Conservation (phyloP, 371 early-diverging fungal species). For the Mucor racemosus region DNA sequence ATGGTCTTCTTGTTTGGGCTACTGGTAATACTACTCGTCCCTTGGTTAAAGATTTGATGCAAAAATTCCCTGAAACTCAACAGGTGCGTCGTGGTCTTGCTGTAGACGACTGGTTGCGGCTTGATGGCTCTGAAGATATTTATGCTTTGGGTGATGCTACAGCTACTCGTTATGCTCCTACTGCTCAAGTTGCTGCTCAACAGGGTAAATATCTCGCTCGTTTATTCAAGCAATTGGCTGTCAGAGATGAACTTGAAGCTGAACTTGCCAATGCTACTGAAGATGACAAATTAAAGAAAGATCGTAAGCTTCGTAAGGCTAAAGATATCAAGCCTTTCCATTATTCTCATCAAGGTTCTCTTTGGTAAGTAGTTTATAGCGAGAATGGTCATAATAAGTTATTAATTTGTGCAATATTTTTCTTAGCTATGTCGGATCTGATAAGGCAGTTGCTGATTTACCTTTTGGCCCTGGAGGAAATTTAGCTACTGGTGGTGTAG, state of each 20-base stretch:
- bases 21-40: conserved; percentile 93
- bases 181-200: conserved; percentile 92
- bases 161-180: conserved; percentile 86
- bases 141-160: conserved; percentile 91
- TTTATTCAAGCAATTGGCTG: conserved; percentile 64
- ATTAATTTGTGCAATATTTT: background rate
- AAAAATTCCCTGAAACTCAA: conserved; percentile 72
- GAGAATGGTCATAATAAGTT: background rate
- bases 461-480: conserved; percentile 77
- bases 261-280: conserved; percentile 31
- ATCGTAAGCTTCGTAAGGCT: conserved; percentile 41
- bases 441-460: conserved; percentile 89
- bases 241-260: conserved; percentile 46
- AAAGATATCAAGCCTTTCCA: conserved; percentile 75
- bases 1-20: conserved; percentile 93
- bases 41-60: conserved; percentile 74
- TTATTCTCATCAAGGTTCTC: conserved; percentile 81
- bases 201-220: conserved; percentile 88
- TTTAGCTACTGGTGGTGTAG: conserved; percentile 69
- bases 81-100: conserved; percentile 81
- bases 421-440: conserved; percentile 81
- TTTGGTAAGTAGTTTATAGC: conserved; percentile 59
- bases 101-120: conserved; percentile 83
- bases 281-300: conserved; percentile 45
- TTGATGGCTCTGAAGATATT: conserved; percentile 75